Conservation (phyloP, 176 grass and related monocot species). For the Typha latifolia region DNA sequence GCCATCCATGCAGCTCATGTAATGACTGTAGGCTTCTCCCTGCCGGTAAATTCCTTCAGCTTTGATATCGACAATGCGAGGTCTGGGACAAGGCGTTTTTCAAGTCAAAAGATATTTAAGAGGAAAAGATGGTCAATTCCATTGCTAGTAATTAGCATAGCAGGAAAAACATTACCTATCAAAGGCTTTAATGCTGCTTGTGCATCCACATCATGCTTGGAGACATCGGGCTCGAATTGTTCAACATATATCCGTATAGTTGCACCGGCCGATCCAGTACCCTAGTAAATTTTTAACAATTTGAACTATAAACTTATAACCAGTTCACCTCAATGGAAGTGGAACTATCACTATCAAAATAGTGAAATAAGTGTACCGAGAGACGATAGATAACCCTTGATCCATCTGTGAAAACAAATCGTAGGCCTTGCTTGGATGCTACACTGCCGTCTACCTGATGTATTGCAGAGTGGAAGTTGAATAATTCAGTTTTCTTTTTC, state of each 20-base stretch:
- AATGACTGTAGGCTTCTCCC: constrained; percentile 68
- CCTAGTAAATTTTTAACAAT: constrained; percentile 31
- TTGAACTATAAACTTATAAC: not conserved
- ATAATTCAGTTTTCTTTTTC: no score
- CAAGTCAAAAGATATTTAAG: not conserved
- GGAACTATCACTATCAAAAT: not conserved
- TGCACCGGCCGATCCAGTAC: constrained; percentile 87
- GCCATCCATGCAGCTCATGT: constrained; percentile 32
- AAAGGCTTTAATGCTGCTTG: constrained; percentile 63
- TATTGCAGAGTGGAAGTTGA: constrained; percentile 2
- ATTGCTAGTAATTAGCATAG: not conserved
- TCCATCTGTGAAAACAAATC: constrained; percentile 79
- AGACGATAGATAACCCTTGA: constrained; percentile 87
- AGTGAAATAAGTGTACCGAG: constrained; percentile 37
- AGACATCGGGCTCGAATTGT: constrained; percentile 63
- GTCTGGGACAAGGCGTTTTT: constrained; percentile 25
- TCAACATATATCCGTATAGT: constrained; percentile 77
- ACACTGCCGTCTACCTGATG: constrained; percentile 68
- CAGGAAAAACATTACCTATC: constrained; percentile 42
- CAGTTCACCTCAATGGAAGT: not conserved
- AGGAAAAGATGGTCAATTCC: not conserved
- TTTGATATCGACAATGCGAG: constrained; percentile 76
- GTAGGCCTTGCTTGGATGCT: constrained; percentile 69
- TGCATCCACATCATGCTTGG: constrained; percentile 65
- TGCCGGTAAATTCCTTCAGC: constrained; percentile 80